Percentiles rank a stretch among this genome's conserved stretches.
Evolutionary conservation across 192 early-diverging fungal species (phyloP).

Genomic region (Phycomyces blakesleeanus): DNA sequence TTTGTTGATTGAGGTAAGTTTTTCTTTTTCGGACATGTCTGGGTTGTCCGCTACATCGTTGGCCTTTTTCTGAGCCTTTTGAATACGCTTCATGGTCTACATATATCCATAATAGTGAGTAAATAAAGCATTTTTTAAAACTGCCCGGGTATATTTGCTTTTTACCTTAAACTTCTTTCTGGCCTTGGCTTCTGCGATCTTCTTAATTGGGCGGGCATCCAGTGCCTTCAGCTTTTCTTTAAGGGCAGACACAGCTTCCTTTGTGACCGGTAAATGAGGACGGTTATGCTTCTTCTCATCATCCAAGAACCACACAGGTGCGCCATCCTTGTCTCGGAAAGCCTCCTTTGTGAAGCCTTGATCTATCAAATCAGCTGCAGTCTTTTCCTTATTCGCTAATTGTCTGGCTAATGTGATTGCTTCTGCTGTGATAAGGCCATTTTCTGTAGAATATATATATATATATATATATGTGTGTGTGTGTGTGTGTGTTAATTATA

Average conservation of each 20-base stretch:
- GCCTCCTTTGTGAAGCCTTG: slow-evolving; percentile 88
- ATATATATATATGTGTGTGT: too few relatives aligned
- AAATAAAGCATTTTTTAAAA: background rate
- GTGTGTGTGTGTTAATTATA: too few relatives aligned
- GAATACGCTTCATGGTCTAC: slow-evolving; percentile 63
- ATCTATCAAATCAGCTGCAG: slow-evolving; percentile 83
- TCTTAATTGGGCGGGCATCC: slow-evolving; percentile 98
- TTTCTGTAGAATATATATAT: slow-evolving; percentile 22
- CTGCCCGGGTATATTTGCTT: background rate
- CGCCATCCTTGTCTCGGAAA: slow-evolving; percentile 78
- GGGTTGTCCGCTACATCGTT: slow-evolving; percentile 78
- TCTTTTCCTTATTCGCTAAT: slow-evolving; percentile 72
- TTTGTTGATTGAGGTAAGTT: slow-evolving; percentile 76
- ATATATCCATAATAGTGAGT: background rate
- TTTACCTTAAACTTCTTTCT: slow-evolving; percentile 82
- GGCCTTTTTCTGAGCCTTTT: slow-evolving; percentile 87
- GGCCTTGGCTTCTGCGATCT: slow-evolving; percentile 97
- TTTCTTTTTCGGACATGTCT: slow-evolving; percentile 87
- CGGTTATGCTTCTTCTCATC: slow-evolving; percentile 91
- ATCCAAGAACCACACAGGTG: slow-evolving; percentile 90
- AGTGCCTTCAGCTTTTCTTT: slow-evolving; percentile 79
- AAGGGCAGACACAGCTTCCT: slow-evolving; percentile 90
- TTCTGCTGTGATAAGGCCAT: slow-evolving; percentile 83
- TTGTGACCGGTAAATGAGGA: slow-evolving; percentile 87
- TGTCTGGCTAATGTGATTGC: slow-evolving; percentile 87